A percentile compares a stretch with the other conserved stretches of the same genome.
Conservation (phyloP, 2,329 filamentous ascomycete species). For the Ceratocystis huliohia region DNA sequence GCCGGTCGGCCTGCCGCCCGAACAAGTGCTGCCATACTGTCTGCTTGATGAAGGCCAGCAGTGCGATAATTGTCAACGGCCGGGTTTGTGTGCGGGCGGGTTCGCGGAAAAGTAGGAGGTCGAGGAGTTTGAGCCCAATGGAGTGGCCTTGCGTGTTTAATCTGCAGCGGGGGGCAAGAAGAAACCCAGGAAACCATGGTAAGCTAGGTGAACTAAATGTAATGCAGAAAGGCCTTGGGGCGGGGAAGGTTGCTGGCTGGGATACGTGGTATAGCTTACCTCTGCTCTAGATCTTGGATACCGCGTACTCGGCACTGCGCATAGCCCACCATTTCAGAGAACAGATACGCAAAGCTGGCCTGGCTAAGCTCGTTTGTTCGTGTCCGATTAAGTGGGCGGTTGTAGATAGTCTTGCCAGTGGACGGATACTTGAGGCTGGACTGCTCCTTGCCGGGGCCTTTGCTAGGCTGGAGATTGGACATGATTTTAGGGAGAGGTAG, state of each 20-base stretch:
- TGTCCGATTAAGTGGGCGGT: conserved; percentile 81
- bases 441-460: conserved; percentile 37
- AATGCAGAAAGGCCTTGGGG: background rate
- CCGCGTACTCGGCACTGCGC: conserved; percentile 82
- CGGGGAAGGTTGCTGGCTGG: background rate
- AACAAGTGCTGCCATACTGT: conserved; percentile 89
- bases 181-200: background rate
- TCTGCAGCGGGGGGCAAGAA: conserved; percentile 27
- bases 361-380: conserved; percentile 83
- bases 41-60: conserved; percentile 91
- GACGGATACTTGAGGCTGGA: conserved; percentile 73
- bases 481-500: conserved; percentile 28
- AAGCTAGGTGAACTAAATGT: background rate
- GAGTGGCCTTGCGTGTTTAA: conserved; percentile 87
- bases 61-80: conserved; percentile 74
- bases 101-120: conserved; percentile 82
- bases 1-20: conserved; percentile 73
- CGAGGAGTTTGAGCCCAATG: conserved; percentile 84
- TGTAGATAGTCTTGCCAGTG: conserved; percentile 95
- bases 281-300: conserved; percentile 84
- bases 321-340: conserved; percentile 92
- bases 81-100: conserved; percentile 57
- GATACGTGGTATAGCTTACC: conserved; percentile 38
- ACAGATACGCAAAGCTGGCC: conserved; percentile 88
- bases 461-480: conserved; percentile 39